Evolutionary conservation across 2,329 filamentous ascomycete genomes (phyloP).

Genomic region (Diplodia mutila): DNA sequence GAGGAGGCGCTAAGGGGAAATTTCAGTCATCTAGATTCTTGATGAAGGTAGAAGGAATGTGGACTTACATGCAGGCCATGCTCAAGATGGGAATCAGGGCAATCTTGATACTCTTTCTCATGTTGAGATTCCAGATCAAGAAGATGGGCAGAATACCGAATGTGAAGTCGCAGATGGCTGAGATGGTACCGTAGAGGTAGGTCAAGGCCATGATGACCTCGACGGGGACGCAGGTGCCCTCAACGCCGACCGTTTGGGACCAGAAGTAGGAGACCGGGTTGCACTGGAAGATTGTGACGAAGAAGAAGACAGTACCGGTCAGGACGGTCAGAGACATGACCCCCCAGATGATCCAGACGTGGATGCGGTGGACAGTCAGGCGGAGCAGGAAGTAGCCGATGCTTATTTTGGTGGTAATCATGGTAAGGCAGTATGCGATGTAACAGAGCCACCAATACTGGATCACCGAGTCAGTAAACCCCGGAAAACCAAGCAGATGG

Average conservation of each 20-base stretch:
- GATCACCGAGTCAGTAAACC: background rate
- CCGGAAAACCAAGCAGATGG: background rate
- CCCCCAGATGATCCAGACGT: slow-evolving; percentile 41
- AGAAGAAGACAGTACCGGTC: slow-evolving; percentile 49
- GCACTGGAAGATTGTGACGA: slow-evolving; percentile 57
- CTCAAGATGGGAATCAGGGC: slow-evolving; percentile 53
- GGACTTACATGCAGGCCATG: slow-evolving; percentile 49
- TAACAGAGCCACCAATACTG: slow-evolving; percentile 27
- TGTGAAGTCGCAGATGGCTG: slow-evolving; percentile 53
- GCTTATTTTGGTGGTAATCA: slow-evolving; percentile 22
- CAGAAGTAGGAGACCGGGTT: slow-evolving; percentile 55
- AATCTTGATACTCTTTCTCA: slow-evolving; percentile 53
- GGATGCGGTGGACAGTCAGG: slow-evolving; percentile 13
- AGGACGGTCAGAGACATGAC: slow-evolving; percentile 42
- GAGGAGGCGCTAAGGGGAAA: slow-evolving; percentile 33
- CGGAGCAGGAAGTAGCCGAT: slow-evolving; percentile 19
- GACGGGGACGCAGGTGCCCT: slow-evolving; percentile 48
- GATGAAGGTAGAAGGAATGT: no score
- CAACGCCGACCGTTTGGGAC: slow-evolving; percentile 43
- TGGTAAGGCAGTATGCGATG: slow-evolving; percentile 24
- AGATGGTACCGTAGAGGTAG: slow-evolving; percentile 53
- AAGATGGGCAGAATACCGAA: slow-evolving; percentile 56
- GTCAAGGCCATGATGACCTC: slow-evolving; percentile 50
- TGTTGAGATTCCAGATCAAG: slow-evolving; percentile 56
- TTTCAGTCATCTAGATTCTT: background rate